Conservation (phyloP, 164 flowering plant species). For the Nelumbo lutea region DNA sequence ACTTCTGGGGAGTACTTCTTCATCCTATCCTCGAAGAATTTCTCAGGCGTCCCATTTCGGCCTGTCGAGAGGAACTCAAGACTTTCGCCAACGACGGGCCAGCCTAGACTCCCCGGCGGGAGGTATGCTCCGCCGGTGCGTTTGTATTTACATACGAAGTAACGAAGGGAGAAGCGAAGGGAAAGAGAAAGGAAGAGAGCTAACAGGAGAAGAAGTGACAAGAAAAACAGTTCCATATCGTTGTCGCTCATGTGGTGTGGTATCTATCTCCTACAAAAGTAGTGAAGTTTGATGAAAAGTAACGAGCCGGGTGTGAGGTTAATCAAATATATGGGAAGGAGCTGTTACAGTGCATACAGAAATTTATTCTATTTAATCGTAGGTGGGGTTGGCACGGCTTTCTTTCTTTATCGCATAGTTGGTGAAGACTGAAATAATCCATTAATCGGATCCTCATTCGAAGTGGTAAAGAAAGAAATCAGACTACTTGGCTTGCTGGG, state of each 20-base stretch:
- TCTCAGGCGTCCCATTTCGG: conserved; percentile 24
- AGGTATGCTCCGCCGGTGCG: background rate
- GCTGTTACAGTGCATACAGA: no score
- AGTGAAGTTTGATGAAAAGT: no score
- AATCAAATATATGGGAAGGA: no score
- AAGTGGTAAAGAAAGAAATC: no score
- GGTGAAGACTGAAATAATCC: no score
- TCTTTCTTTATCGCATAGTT: no score
- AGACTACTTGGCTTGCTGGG: no score
- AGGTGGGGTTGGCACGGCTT: no score
- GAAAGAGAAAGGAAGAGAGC: conserved; percentile 4
- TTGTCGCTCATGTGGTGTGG: background rate
- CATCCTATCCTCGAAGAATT: conserved; percentile 25
- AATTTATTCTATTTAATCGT: no score
- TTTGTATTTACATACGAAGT: background rate
- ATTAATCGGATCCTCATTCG: no score
- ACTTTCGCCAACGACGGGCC: conserved; percentile 26
- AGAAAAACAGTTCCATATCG: conserved; percentile 6
- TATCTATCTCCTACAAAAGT: no score
- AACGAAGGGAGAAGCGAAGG: conserved; percentile 1
- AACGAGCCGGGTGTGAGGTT: no score
- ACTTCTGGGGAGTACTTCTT: conserved; percentile 10
- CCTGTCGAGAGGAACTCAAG: conserved; percentile 24
- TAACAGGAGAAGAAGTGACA: background rate
- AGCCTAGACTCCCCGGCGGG: conserved; percentile 25